Base-by-base conservation (phyloP, 805 yeast genomes). In the Spathaspora gorwiae region DNA sequence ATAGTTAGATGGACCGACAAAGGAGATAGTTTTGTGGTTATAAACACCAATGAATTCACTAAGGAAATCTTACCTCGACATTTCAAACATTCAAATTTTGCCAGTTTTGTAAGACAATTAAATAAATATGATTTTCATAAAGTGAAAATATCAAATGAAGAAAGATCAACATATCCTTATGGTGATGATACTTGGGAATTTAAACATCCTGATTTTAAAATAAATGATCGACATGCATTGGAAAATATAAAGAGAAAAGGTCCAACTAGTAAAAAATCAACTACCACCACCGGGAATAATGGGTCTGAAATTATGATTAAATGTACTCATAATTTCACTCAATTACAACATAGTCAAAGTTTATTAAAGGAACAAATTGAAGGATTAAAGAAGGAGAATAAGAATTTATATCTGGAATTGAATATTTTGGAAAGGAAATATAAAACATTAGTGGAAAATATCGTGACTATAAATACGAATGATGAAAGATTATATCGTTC, bases 81-180 rank as follows among this genome's bases (percentile, higher is more conserved):
- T 68, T 94, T 90, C 74, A 94, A 94, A 64, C 99, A 94, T 66
- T 84, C 87, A 49, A 92, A 94, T 62, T 90, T 94, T 67, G 95
- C 98, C 15, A 83, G 94, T 30, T 94, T 94, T 74, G 98, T 94
- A 12, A 80, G 99, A 39, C 99, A 94, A 62, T 73, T 94, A 56
- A 94, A 94, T 74, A 94, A 94, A 66, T 94, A 94, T 61, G 99
- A 92, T 65, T 94, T 94, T 72, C 99, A 94, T 72, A 94, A 94
- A 68, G 95, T 94, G 38, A 87, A 92, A 60, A 73, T 80, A 39
- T 71, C 86, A 35, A 78, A 73, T 47, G 90, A 82, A 53, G 86
- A 80, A 49, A 77, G 76, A 54, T 60, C 57, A 48, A 57, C 50
- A 41, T 66, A 73, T 48, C 80, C 80, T 47, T 81, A 82, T 56